Evolutionary conservation across 768 basidiomycete genomes (phyloP), one percentile per base, ranked within the genome.

Genomic region (Suillus hirtellus): DNA sequence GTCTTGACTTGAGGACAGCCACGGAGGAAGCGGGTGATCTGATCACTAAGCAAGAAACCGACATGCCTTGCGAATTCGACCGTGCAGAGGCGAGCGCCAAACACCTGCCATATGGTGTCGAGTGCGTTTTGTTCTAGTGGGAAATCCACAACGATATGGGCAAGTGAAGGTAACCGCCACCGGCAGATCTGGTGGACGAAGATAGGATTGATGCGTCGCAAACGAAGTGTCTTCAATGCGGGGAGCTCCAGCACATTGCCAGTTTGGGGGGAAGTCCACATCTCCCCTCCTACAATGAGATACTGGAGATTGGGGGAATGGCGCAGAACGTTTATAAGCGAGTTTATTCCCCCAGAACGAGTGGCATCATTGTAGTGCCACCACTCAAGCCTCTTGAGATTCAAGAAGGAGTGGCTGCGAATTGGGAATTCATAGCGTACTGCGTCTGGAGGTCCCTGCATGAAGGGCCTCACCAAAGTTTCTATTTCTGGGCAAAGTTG

Each of bases 371-470:
- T 76, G 66, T 84, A 72, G 68, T 89, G 82, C 86, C 86, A 89
- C 87, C 88, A 90, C 56, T 89, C 88, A 37, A 90, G 79, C 34
- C 87, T 84, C 50, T 81, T 82, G 46, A 90, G 77, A 24, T 82
- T 82, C 24, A 78, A 75, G 15, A 89, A 65, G 4, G 80, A 70
- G 3, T 85, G 72, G 60, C 73, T 77, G 15, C 78, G 78, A 11
- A 81, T 79, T 62, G 84, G 83, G 68, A 82, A 85, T 34, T 87
- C 84, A 73, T 84, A 89, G 40, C 73, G 76, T 15, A 81, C 71
- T 9, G 67, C 61, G 21, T 70, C 63, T 19, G 72, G 67, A 52
- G 66, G n/a, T 35, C 27, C 31, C 12, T 49, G 12, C 11, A 56
- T 66, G 44, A 68, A 80, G 24, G 84, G 83, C 24, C 89, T 79